Conservation (phyloP, 257 asterid genomes). For the Verbascum thapsus region DNA sequence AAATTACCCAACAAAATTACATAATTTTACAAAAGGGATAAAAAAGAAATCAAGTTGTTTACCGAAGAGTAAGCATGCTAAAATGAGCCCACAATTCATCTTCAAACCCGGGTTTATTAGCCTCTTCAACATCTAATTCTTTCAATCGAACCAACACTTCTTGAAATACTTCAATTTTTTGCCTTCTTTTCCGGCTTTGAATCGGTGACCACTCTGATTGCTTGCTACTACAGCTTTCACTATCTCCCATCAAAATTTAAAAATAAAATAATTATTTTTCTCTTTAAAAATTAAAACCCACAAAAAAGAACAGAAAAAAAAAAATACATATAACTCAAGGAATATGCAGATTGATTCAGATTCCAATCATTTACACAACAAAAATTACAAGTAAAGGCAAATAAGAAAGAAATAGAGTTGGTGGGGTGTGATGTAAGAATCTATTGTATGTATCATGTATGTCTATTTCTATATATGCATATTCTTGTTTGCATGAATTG, state of each 20-base stretch:
- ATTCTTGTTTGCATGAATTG: conserved; percentile 51
- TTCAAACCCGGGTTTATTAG: conserved; percentile 61
- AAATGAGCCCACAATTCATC: conserved; percentile 92
- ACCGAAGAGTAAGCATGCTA: conserved; percentile 71
- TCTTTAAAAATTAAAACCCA: conserved; percentile 31
- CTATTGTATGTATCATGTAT: conserved; percentile 30
- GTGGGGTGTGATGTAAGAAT: conserved; percentile 49
- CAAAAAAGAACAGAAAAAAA: conserved; percentile 14
- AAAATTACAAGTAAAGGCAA: conserved; percentile 26
- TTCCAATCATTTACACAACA: conserved; percentile 46
- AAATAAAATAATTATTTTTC: not conserved
- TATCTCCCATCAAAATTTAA: conserved; percentile 62
- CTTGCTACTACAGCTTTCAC: conserved; percentile 72
- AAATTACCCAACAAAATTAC: too few species aligned
- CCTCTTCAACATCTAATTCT: conserved; percentile 60
- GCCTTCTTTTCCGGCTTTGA: conserved; percentile 55
- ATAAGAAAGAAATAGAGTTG: conserved; percentile 35
- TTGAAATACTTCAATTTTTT: conserved; percentile 68
- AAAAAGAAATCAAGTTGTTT: conserved; percentile 1
- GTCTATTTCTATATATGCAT: conserved; percentile 25
- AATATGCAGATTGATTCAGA: conserved; percentile 77
- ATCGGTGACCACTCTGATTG: conserved; percentile 71
- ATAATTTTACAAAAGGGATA: not conserved
- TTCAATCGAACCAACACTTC: conserved; percentile 63
- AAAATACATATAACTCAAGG: conserved; percentile 23